Evolutionary conservation across 768 basidiomycete species (phyloP), one percentile per base, ranked within the genome.

Genomic region (Tubosaeta sp.): DNA sequence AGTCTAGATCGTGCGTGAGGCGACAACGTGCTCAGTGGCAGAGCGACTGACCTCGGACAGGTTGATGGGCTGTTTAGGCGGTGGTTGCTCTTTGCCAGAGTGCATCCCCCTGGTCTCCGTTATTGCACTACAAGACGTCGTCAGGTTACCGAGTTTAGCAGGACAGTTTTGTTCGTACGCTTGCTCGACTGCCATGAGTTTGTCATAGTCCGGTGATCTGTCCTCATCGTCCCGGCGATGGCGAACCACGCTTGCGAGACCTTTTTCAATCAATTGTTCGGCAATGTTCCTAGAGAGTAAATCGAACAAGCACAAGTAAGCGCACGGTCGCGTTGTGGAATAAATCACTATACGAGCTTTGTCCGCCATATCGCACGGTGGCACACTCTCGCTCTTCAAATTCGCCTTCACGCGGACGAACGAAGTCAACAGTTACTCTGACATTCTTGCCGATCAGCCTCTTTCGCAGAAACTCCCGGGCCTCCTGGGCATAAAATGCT

Each of bases 151-250:
- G 33, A 33, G 2, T 17, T 32, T 5, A 48, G 25, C 13, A 16
- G 27, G 25, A 25, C 4, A 47, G 44, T 11, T 16, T 17, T 34
- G 16, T 3, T n/a, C 89, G 71, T 61, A 95, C 93, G 73, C 73
- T 73, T 95, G 92, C 68, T 99, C 95, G 8, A 94, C 97, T 27
- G 86, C 84, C 80, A 97, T 93, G 41, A 98, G 75, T 72, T 92
- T 94, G 73, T 99, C 97, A 58, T 93, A 92, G 65, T 97, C 95
- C 6, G 87, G 79, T n/a, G 95, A 95, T 43, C 95, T 82, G 61
- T 95, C 90, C 69, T 98, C 95, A 64, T 98, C 95, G 59, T 95
- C 95, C 19, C 91, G 84, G 64, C 85, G 88, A 71, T 99, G 95
- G 43, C 95, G 85, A 26, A 98, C 84, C 10, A 89, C 87, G 51